phyloP scores from a whole-genome alignment of 1,284 basidiomycete species.

The Boletus smithii region DNA sequence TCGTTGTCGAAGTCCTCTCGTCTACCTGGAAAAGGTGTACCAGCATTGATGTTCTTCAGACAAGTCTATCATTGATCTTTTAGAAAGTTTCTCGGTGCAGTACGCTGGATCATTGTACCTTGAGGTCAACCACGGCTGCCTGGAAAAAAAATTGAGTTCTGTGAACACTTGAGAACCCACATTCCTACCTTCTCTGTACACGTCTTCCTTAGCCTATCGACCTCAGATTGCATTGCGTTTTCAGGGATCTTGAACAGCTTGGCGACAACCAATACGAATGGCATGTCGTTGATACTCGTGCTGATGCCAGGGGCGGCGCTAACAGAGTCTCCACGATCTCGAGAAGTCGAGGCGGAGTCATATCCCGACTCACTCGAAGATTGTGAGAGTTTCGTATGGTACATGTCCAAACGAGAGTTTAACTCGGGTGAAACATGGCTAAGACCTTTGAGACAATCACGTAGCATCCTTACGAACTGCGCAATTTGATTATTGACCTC shows the following conservation, averaged over 20 bases:
- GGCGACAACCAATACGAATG: slow-evolving; percentile 68
- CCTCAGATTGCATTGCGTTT: slow-evolving; percentile 67
- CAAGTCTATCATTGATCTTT: slow-evolving; percentile 52
- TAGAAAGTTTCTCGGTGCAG: not conserved
- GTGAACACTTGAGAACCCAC: not conserved
- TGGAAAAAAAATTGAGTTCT: slow-evolving; percentile 35
- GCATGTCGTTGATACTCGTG: slow-evolving; percentile 66
- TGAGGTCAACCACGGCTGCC: slow-evolving; percentile 82
- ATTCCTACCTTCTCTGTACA: slow-evolving; percentile 75
- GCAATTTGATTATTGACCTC: slow-evolving; percentile 91
- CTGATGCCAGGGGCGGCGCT: slow-evolving; percentile 42
- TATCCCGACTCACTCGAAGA: slow-evolving; percentile 61
- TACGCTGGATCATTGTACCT: slow-evolving; percentile 44
- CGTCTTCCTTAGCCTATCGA: slow-evolving; percentile 64
- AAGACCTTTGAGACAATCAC: slow-evolving; percentile 71
- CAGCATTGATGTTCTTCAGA: slow-evolving; percentile 87
- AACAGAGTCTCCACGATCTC: slow-evolving; percentile 52
- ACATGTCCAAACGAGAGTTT: slow-evolving; percentile 75
- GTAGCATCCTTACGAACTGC: slow-evolving; percentile 80
- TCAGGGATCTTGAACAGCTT: slow-evolving; percentile 74
- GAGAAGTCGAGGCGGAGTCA: slow-evolving; percentile 57
- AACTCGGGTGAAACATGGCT: slow-evolving; percentile 83
- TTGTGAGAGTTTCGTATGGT: slow-evolving; percentile 75
- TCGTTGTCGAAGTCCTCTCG: slow-evolving; percentile 83
- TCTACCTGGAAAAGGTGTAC: slow-evolving; percentile 79